These are phyloP conservation scores for Gentiana straminea DNA, from an alignment of 257 asterid genomes.

Conservation along the genomic window DNA sequence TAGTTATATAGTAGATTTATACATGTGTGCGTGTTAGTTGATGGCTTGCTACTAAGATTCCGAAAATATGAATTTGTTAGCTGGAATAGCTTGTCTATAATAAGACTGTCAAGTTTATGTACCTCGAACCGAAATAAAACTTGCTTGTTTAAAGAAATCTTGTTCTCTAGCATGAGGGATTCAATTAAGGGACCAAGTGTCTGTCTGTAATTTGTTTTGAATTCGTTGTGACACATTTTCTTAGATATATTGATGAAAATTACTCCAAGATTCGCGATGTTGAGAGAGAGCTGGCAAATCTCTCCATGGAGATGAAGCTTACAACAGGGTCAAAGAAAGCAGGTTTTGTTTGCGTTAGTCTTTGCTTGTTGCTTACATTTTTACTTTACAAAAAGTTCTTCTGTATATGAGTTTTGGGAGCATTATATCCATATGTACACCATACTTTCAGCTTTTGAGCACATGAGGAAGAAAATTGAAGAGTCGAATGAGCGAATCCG, in stretches of 20 bases:
- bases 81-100: too few species aligned
- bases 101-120: too few species aligned
- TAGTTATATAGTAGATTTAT: too few species aligned
- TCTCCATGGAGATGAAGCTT: constrained; percentile 89
- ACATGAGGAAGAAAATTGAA: constrained; percentile 88
- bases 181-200: too few species aligned
- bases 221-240: constrained; percentile 1
- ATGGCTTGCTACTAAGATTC: too few species aligned
- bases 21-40: too few species aligned
- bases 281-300: constrained; percentile 75
- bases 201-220: too few species aligned
- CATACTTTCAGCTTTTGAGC: constrained; percentile 69
- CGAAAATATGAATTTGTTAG: too few species aligned
- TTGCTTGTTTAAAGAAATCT: too few species aligned
- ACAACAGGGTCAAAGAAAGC: constrained; percentile 97
- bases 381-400: not conserved
- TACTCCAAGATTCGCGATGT: constrained; percentile 95
- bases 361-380: constrained; percentile 7
- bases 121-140: too few species aligned
- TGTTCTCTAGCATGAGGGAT: too few species aligned
- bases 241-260: constrained; percentile 87
- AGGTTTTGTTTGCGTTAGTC: constrained; percentile 19
- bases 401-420: constrained; percentile 3
- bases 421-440: constrained; percentile 4
- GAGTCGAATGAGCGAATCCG: constrained; percentile 66